Evolutionary conservation across 2,329 filamentous ascomycete species (phyloP).

Genomic region (Fonsecaea pugnacius): DNA sequence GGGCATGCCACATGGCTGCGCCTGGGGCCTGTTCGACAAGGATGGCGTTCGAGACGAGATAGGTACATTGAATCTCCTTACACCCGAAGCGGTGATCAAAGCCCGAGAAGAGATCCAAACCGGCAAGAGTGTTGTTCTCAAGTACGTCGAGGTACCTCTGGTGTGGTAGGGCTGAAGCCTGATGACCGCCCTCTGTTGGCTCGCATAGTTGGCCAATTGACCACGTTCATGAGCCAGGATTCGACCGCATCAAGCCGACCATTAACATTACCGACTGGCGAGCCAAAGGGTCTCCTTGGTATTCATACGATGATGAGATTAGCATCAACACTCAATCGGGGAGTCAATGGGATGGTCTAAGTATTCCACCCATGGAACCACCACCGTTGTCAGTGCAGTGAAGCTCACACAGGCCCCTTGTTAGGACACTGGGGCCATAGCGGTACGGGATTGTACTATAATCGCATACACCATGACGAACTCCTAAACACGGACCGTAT

Average conservation of each 20-base stretch:
- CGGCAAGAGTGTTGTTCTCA: conserved; percentile 7
- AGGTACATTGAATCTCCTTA: conserved; percentile 66
- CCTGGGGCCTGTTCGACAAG: conserved; percentile 60
- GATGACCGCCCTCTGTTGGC: neutral
- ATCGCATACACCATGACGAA: conserved; percentile 21
- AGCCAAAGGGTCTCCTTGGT: conserved; percentile 6
- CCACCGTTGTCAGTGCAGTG: neutral
- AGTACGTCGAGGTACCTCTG: conserved; percentile 7
- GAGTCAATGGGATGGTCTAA: conserved; percentile 55
- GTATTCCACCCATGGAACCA: neutral
- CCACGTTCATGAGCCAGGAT: conserved; percentile 5
- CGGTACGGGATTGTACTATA: conserved; percentile 22
- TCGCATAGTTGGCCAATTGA: conserved; percentile 42
- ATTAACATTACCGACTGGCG: conserved; percentile 11
- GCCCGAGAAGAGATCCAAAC: conserved; percentile 60
- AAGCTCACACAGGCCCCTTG: neutral
- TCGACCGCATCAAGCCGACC: conserved; percentile 2
- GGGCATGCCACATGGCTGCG: conserved; percentile 33
- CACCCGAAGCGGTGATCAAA: conserved; percentile 56
- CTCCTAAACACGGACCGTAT: conserved; percentile 14
- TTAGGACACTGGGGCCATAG: conserved; percentile 22
- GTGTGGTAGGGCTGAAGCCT: conserved; percentile 51
- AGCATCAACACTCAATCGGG: conserved; percentile 54
- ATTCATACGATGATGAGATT: conserved; percentile 48
- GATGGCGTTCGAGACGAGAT: conserved; percentile 56